Evolutionary conservation across 768 basidiomycete species (phyloP).

Genomic region (Fistulinella prunicolor): DNA sequence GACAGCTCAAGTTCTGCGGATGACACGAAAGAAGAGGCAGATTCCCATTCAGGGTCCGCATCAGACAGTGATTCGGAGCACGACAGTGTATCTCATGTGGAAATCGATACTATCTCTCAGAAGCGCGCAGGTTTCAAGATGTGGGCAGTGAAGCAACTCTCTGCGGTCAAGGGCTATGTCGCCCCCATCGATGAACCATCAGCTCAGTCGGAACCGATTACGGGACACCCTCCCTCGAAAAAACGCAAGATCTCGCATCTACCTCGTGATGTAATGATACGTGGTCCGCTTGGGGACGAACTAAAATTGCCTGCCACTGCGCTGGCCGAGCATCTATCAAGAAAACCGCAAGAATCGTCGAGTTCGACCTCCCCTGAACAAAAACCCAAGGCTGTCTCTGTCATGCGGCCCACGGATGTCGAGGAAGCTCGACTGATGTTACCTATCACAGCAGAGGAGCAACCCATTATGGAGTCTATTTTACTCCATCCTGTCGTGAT

Average conservation of each 20-base stretch:
- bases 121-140: conserved; percentile 71
- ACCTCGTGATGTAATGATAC: conserved; percentile 41
- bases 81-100: conserved; percentile 14
- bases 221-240: conserved; percentile 33
- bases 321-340: conserved; percentile 48
- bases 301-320: conserved; percentile 63
- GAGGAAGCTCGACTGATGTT: conserved; percentile 74
- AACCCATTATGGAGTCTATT: conserved; percentile 90
- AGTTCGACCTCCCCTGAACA: conserved; percentile 12
- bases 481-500: conserved; percentile 77
- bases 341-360: not conserved
- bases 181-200: conserved; percentile 11
- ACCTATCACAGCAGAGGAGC: conserved; percentile 92
- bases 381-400: conserved; percentile 44
- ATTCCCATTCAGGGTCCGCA: conserved; percentile 6
- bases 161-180: conserved; percentile 41
- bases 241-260: conserved; percentile 44
- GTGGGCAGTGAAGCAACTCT: conserved; percentile 84
- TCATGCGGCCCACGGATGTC: conserved; percentile 67
- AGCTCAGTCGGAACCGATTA: conserved; percentile 11
- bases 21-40: conserved; percentile 40
- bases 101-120: conserved; percentile 19
- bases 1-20: conserved; percentile 79
- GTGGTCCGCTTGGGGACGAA: conserved; percentile 80
- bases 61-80: conserved; percentile 21